phyloP scores from a whole-genome alignment of 306 rosid species.

The Cucurbita argyrosperma region DNA sequence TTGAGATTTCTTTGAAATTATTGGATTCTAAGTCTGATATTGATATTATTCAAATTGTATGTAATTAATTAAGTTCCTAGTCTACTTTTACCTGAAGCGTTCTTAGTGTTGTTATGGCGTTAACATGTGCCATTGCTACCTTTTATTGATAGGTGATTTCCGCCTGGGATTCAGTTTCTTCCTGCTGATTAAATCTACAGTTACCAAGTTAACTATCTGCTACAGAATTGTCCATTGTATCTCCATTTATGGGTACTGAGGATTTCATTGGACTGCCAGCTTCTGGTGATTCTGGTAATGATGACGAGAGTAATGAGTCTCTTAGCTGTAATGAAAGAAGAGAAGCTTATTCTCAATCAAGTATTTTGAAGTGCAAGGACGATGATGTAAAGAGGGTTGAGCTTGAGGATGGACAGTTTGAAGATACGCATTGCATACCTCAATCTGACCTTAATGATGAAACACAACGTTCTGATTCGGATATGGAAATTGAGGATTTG shows the following conservation, averaged over 20 bases:
- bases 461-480: constrained; percentile 12
- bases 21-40: background rate
- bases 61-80: background rate
- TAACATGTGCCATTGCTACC: background rate
- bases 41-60: background rate
- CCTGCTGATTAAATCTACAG: background rate
- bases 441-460: constrained; percentile 9
- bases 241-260: constrained; percentile 30
- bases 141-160: background rate
- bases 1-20: background rate
- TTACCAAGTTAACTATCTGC: constrained; percentile 1
- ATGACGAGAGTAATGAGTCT: constrained; percentile 14
- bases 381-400: constrained; percentile 1
- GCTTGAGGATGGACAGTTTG: constrained; percentile 5
- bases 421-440: background rate
- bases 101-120: background rate
- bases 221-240: constrained; percentile 10
- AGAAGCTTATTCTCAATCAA: constrained; percentile 14
- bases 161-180: constrained; percentile 1
- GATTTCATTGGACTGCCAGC: constrained; percentile 18
- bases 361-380: constrained; percentile 14
- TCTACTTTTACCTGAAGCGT: background rate
- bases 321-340: constrained; percentile 3
- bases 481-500: constrained; percentile 32
- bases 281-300: constrained; percentile 16